A percentile compares a stretch with the other conserved stretches of the same genome.
phyloP scores from a whole-genome alignment of 2,329 filamentous ascomycete species.

The Colletotrichum sp. region DNA sequence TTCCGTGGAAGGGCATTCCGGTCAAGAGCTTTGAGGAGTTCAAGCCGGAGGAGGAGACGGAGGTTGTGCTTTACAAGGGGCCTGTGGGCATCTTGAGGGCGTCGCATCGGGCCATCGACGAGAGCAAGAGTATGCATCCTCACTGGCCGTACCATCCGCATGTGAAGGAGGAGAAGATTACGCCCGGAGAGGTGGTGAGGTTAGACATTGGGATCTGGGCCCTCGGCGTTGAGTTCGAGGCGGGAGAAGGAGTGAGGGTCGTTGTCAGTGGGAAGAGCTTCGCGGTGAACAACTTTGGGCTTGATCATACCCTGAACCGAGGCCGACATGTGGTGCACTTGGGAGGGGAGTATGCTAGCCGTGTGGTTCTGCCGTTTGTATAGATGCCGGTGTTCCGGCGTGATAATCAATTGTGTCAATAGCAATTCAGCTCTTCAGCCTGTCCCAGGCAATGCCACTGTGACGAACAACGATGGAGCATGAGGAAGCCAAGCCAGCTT shows the following conservation, averaged over 20 bases:
- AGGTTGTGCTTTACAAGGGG: slow-evolving; percentile 29
- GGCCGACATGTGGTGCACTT: slow-evolving; percentile 25
- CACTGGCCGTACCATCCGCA: slow-evolving; percentile 28
- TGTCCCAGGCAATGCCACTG: neutral
- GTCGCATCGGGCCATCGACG: slow-evolving; percentile 27
- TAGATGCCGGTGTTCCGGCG: neutral
- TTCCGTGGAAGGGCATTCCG: slow-evolving; percentile 25
- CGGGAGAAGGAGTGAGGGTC: slow-evolving; percentile 26
- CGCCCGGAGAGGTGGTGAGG: slow-evolving; percentile 26
- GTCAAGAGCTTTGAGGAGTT: slow-evolving; percentile 26
- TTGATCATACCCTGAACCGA: slow-evolving; percentile 17
- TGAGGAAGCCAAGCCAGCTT: neutral
- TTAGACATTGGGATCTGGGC: slow-evolving; percentile 34
- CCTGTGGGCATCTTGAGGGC: slow-evolving; percentile 28
- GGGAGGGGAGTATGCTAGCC: slow-evolving; percentile 24
- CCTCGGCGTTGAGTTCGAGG: slow-evolving; percentile 31
- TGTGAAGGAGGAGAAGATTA: slow-evolving; percentile 9
- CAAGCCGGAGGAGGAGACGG: slow-evolving; percentile 23
- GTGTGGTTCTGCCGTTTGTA: slow-evolving; percentile 20
- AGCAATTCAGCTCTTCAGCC: neutral
- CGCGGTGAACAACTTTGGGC: slow-evolving; percentile 20
- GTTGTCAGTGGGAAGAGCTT: slow-evolving; percentile 26
- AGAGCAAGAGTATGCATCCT: slow-evolving; percentile 28
- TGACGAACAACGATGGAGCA: neutral
- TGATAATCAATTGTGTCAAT: neutral